These are phyloP conservation scores for Brettanomyces bruxellensis DNA, from an alignment of 805 yeast genomes.

Conservation along the genomic window DNA sequence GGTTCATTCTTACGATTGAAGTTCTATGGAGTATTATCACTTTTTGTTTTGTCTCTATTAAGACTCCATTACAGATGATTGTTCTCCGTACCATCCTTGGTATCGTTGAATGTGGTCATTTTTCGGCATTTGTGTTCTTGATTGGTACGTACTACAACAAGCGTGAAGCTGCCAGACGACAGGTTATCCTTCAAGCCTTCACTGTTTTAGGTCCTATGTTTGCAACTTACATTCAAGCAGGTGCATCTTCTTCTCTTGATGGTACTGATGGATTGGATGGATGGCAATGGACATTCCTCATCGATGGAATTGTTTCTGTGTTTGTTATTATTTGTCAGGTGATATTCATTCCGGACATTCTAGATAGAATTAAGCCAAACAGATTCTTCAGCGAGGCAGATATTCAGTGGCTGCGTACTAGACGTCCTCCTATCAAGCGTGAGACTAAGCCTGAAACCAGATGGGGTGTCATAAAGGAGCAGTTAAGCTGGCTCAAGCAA, in stretches of 20 bases:
- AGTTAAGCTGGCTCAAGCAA: conserved; percentile 2
- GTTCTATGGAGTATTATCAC: conserved; percentile 22
- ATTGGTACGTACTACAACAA: conserved; percentile 34
- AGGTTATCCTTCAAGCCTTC: conserved; percentile 32
- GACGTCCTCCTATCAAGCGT: conserved; percentile 16
- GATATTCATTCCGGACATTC: conserved; percentile 22
- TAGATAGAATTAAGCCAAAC: conserved; percentile 9
- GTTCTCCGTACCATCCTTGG: conserved; percentile 37
- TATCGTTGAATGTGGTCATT: conserved; percentile 33
- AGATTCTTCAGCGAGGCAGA: background rate
- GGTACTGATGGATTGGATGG: conserved; percentile 44
- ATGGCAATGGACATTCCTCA: conserved; percentile 63
- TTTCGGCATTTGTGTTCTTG: conserved; percentile 32
- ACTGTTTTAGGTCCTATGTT: conserved; percentile 33
- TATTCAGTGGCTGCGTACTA: background rate
- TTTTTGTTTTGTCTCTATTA: conserved; percentile 20
- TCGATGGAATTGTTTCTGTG: conserved; percentile 49
- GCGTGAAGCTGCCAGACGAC: conserved; percentile 33
- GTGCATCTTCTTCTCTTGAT: conserved; percentile 31
- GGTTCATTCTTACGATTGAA: conserved; percentile 19
- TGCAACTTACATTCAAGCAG: conserved; percentile 35
- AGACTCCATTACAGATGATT: conserved; percentile 25
- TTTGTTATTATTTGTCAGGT: conserved; percentile 40
- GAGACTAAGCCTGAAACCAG: background rate
- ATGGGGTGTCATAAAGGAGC: conserved; percentile 7